These are phyloP conservation scores for Helotiales sp. DNA, from an alignment of 2,329 filamentous ascomycete genomes.

Conservation along the genomic window DNA sequence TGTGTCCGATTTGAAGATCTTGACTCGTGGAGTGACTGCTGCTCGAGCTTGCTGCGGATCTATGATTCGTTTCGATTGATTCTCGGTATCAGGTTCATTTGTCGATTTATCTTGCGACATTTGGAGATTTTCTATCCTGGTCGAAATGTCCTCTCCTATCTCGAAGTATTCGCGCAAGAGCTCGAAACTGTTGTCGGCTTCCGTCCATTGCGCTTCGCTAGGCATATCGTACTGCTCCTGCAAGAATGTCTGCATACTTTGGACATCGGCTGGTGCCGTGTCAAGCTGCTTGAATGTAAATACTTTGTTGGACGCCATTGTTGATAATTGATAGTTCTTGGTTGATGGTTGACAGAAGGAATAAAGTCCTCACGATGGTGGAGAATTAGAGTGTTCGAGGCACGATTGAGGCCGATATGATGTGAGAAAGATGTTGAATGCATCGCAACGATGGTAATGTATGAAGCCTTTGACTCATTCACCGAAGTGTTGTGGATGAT, in stretches of 20 bases:
- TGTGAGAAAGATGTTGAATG: not conserved
- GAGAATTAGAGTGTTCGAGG: too few species aligned
- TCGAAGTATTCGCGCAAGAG: not conserved
- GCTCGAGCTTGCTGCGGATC: slow-evolving; percentile 1
- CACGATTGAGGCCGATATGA: not conserved
- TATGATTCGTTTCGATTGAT: not conserved
- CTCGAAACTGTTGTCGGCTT: not conserved
- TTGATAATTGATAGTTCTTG: not conserved
- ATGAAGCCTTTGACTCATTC: slow-evolving; percentile 8
- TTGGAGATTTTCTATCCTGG: too few species aligned
- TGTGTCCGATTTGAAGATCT: slow-evolving; percentile 6
- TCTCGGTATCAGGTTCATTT: not conserved
- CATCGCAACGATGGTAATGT: not conserved
- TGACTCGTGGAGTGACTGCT: slow-evolving; percentile 7
- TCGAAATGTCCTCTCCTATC: too few species aligned
- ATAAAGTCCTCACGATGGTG: too few species aligned
- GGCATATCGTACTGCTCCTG: not conserved
- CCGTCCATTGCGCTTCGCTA: not conserved
- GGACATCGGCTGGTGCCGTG: not conserved
- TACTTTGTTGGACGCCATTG: not conserved
- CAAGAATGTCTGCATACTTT: not conserved
- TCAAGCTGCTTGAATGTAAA: not conserved
- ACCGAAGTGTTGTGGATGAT: not conserved
- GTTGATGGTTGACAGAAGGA: too few species aligned
- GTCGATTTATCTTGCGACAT: too few species aligned